Base-by-base conservation (phyloP, 495 filamentous ascomycete species). In the Podospora sp. region DNA sequence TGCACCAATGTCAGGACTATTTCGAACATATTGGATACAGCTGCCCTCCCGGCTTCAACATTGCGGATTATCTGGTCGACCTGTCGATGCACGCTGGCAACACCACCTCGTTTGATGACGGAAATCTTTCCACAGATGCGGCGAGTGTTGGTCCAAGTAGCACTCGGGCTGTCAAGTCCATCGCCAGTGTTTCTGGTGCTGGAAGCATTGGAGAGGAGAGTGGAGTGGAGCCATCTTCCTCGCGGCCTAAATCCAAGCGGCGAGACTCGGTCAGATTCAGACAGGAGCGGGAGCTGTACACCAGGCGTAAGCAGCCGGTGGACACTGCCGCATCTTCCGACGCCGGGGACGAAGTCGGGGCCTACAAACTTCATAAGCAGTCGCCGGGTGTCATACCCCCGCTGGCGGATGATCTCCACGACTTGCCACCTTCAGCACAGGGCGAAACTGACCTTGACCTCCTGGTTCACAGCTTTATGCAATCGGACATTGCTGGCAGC, bases 31-130 rank as follows among this genome's bases (percentile, higher is more conserved):
- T 95, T 66, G 95, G 95, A 35, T 99, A 96, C 73, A 79, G 87
- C 40, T 99, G 95, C 73, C 95, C 95, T 27, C 91, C 95, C 14
- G 95, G 95, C 5, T 99, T 99, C 85, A 99, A 99, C 70, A 98
- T 99, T 75, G 95, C 95, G 1, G 95, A 99, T 72, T 99, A 97
- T 70, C 86, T 99, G 7, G 93, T 99, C 53, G 95, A 99, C 76
- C 82, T 99, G 21, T 97, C 95, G 0, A 97, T 99, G 93, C 95
- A 99, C 77, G 93, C 92, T 35, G 75, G 81, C 29, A 71, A 76
- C 18, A 76, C 73, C 24, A 72, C 75, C 18, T 71, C 73, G 0
- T 78, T 77, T 33, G 80, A 84, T 50, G 81, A 84, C 29, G 87
- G 90, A 24, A 82, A 81, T 57, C 77, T 89, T 2, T 80, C 86